These are phyloP conservation scores for Colletotrichum plurivorum DNA, from an alignment of 2,329 filamentous ascomycete genomes.

Conservation along the genomic window DNA sequence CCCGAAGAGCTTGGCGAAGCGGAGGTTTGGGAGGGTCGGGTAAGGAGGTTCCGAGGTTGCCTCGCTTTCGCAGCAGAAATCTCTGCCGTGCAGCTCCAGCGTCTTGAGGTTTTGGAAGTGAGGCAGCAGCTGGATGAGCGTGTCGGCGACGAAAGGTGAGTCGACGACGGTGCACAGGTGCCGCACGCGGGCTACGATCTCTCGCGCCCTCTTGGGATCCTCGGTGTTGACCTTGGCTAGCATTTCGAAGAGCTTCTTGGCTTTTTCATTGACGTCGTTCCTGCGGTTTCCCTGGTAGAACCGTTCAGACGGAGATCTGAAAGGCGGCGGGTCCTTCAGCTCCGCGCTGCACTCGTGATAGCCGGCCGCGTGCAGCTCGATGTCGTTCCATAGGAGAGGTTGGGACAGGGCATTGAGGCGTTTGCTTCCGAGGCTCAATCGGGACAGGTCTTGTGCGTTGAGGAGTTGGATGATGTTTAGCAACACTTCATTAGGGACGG, in stretches of 20 bases:
- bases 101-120: neutral
- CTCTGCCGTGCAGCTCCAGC: neutral
- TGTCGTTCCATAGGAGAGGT: neutral
- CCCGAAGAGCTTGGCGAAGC: constrained; percentile 5
- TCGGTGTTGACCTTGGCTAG: neutral
- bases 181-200: neutral
- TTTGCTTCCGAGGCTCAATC: neutral
- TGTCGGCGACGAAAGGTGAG: neutral
- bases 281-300: neutral
- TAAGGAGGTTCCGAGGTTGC: neutral
- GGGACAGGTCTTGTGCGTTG: neutral
- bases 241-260: neutral
- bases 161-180: neutral
- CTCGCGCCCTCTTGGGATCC: too few relatives aligned
- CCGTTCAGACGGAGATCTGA: neutral
- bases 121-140: neutral
- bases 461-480: neutral
- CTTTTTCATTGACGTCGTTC: neutral
- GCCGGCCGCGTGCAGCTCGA: neutral
- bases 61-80: neutral
- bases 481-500: neutral
- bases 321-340: neutral
- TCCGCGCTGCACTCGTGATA: neutral
- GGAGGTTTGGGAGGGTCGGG: neutral
- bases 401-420: neutral